Evolutionary conservation across 495 filamentous ascomycete genomes (phyloP).

Genomic region (Trichodelitschia bisporula): DNA sequence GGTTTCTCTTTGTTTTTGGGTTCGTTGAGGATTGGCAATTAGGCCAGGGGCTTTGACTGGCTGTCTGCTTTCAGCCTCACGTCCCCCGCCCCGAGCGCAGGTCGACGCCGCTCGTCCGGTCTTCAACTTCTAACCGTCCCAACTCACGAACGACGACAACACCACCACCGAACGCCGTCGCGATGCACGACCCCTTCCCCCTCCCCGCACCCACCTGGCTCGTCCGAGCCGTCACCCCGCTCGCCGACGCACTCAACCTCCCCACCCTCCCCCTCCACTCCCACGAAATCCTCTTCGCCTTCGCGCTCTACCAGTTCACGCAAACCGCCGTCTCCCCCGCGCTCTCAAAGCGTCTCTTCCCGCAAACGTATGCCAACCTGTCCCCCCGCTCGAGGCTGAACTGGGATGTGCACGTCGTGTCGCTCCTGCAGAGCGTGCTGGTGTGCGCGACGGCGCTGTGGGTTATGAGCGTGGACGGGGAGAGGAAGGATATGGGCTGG

Average conservation of each 20-base stretch:
- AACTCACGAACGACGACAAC: too few relatives aligned
- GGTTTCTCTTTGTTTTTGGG: too few relatives aligned
- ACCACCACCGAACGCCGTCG: too few relatives aligned
- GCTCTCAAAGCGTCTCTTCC: conserved; percentile 43
- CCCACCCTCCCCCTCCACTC: conserved; percentile 58
- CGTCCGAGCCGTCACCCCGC: conserved; percentile 25
- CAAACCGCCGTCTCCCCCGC: conserved; percentile 47
- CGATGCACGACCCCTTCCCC: conserved; percentile 51
- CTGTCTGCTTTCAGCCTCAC: too few relatives aligned
- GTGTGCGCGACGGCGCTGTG: conserved; percentile 59
- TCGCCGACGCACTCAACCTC: conserved; percentile 32
- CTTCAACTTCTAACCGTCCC: too few relatives aligned
- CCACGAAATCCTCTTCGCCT: conserved; percentile 64
- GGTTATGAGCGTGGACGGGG: conserved; percentile 57
- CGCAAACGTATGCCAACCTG: conserved; percentile 43
- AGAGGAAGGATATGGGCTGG: conserved; percentile 40
- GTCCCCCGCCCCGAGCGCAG: too few relatives aligned
- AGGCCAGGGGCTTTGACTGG: too few relatives aligned
- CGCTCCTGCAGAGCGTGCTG: conserved; percentile 59
- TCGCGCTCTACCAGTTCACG: conserved; percentile 52
- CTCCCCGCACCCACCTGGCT: conserved; percentile 27
- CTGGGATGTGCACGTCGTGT: conserved; percentile 95
- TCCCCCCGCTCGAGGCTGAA: conserved; percentile 47
- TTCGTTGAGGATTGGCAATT: too few relatives aligned
- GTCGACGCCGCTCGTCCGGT: too few relatives aligned